Conservation (phyloP, 192 early-diverging fungal species). For the Phlyctochytrium bullatum region DNA sequence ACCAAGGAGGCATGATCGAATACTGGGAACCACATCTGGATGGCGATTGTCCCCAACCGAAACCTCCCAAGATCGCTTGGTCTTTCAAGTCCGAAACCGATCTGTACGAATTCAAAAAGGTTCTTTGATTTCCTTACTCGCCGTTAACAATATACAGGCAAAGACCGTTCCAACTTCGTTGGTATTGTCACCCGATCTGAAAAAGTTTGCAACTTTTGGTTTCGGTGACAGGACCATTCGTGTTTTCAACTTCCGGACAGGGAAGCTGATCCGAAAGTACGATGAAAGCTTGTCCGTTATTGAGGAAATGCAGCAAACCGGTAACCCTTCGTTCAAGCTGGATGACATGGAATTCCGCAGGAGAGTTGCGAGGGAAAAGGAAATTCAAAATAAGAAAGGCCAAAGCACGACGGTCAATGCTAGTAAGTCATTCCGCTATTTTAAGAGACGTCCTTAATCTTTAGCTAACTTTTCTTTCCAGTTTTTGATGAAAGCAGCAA, state of each 20-base stretch:
- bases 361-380: conserved; percentile 82
- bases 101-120: conserved; percentile 95
- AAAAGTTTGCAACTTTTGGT: conserved; percentile 85
- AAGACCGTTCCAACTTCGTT: conserved; percentile 78
- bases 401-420: conserved; percentile 68
- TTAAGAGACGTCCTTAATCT: neutral
- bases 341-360: conserved; percentile 99
- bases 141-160: conserved; percentile 35
- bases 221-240: conserved; percentile 80
- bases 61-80: conserved; percentile 61
- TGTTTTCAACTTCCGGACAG: conserved; percentile 78
- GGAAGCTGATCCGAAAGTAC: conserved; percentile 85
- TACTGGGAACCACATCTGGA: conserved; percentile 82
- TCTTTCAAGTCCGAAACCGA: conserved; percentile 91
- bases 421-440: conserved; percentile 33
- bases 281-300: conserved; percentile 83
- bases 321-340: conserved; percentile 69
- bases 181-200: conserved; percentile 74
- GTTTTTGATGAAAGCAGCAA: conserved; percentile 90
- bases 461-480: conserved; percentile 9
- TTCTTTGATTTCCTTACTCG: conserved; percentile 19
- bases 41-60: neutral
- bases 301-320: conserved; percentile 86
- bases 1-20: conserved; percentile 87
- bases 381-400: conserved; percentile 71